These are phyloP conservation scores for Citrullus mucosospermus DNA, from an alignment of 306 rosid genomes.

Conservation along the genomic window DNA sequence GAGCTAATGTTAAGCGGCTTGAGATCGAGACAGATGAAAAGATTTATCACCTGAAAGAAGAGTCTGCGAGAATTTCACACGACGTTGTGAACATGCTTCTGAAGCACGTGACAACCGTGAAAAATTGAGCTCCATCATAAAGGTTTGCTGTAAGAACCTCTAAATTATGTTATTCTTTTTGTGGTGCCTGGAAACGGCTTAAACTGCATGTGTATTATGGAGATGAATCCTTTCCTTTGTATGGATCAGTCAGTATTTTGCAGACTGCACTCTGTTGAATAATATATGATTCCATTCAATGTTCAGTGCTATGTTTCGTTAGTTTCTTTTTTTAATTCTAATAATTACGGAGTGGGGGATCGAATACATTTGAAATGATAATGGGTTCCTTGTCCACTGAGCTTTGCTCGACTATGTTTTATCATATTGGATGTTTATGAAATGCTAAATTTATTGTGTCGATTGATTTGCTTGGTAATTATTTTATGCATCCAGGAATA, in stretches of 20 bases:
- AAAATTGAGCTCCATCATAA: constrained; percentile 31
- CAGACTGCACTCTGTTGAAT: constrained; percentile 1
- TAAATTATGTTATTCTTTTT: constrained; percentile 15
- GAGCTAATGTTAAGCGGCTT: constrained; percentile 91
- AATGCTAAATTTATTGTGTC: neutral
- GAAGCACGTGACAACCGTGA: constrained; percentile 63
- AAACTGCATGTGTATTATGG: neutral
- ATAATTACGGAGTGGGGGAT: too few species aligned
- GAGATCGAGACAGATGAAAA: constrained; percentile 63
- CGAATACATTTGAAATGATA: too few species aligned
- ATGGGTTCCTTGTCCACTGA: too few species aligned
- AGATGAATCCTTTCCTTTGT: constrained; percentile 6
- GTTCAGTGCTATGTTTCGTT: neutral
- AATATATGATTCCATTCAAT: neutral
- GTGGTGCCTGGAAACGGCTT: neutral
- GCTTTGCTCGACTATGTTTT: neutral
- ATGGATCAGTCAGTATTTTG: neutral
- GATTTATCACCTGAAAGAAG: constrained; percentile 47
- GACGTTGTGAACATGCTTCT: constrained; percentile 79
- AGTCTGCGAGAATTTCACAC: constrained; percentile 49
- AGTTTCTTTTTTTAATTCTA: too few species aligned
- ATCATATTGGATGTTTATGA: neutral
- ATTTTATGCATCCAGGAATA: neutral
- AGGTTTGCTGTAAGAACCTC: constrained; percentile 11
- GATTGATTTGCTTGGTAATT: neutral